Evolutionary conservation across 2,329 filamentous ascomycete genomes (phyloP).

Genomic region (Colletotrichum ledebouriae): DNA sequence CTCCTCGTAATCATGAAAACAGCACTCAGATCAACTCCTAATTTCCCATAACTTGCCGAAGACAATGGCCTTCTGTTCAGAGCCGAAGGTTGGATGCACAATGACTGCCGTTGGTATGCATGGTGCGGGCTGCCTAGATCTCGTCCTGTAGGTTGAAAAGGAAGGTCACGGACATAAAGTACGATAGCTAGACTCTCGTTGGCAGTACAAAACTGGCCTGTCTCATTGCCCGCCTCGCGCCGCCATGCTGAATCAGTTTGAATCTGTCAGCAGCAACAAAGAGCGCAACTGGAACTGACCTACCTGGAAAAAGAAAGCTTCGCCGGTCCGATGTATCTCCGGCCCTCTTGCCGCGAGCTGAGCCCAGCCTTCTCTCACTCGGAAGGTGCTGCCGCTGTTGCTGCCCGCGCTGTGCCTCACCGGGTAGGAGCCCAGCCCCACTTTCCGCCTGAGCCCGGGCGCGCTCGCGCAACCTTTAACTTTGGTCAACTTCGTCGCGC

Average conservation of each 20-base stretch:
- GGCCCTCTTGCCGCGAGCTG: not conserved
- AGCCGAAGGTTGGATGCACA: too few species aligned
- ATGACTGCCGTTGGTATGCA: too few species aligned
- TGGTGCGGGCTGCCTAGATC: too few species aligned
- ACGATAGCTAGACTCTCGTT: too few species aligned
- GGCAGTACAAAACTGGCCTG: not conserved
- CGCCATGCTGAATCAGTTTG: slow-evolving; percentile 5
- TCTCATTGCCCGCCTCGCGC: not conserved
- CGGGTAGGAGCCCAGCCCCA: slow-evolving; percentile 34
- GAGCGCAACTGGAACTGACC: not conserved
- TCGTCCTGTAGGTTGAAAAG: too few species aligned
- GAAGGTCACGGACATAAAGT: too few species aligned
- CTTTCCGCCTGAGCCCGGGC: slow-evolving; percentile 39
- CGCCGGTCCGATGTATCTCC: slow-evolving; percentile 38
- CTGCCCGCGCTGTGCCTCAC: slow-evolving; percentile 24
- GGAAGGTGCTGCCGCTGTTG: slow-evolving; percentile 30
- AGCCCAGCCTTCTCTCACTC: slow-evolving; percentile 18
- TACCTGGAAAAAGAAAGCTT: slow-evolving; percentile 17
- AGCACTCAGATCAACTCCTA: too few species aligned
- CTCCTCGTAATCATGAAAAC: not conserved
- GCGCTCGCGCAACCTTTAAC: slow-evolving; percentile 26
- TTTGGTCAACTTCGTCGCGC: slow-evolving; percentile 41
- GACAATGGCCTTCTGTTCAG: too few species aligned
- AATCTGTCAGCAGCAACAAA: not conserved
- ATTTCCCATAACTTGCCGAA: too few species aligned